Base-by-base conservation (phyloP, 1,284 basidiomycete species). In the Ustilago loliicola region DNA sequence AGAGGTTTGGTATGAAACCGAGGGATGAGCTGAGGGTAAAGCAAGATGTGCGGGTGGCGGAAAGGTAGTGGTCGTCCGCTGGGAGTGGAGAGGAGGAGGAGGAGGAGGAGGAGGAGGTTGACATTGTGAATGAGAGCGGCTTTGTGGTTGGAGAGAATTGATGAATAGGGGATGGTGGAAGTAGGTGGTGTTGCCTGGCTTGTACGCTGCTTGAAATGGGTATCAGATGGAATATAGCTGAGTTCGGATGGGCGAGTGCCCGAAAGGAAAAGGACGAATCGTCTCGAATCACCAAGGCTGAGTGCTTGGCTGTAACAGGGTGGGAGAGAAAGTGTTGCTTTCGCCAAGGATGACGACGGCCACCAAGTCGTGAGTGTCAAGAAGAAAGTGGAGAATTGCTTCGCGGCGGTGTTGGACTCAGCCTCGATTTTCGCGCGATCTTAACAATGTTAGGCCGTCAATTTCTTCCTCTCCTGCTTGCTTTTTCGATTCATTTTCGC, bases 41-140 rank as follows among this genome's bases (percentile, higher is more conserved):
- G 25, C 78, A 80, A n/a, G 66, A 72, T 15, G 54, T 4, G 27
- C 80, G 77, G 1, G 77, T 61, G 0, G 59, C 30, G 0, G 38
- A 21, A 47, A 82, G 53, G 59, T 62, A 75, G 5, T 51, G 17
- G 48, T 40, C 40, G 0, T 48, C 27, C 13, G 69, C 15, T n/a
- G 78, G 61, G 15, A 59, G 64, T 5, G 68, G 69, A 3, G 64
- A 23, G 23, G 61, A 21, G 2, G 48, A 47, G 11, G 50, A n/a
- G n/a, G n/a, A n/a, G n/a, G n/a, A n/a, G n/a, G n/a, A n/a, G n/a
- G 61, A 21, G 2, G 48, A 47, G 11, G 50, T 48, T 25, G 61
- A 54, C 45, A 54, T 63, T 10, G 1, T 53, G 38, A 36, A 6
- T 27, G 29, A 6, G 17, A 21, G 55, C 5, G 36, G 54, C n/a